Percentiles rank a stretch among this genome's conserved stretches.
These are phyloP conservation scores for Allantophomopsis lycopodina DNA, from an alignment of 2,329 filamentous ascomycete species.

Conservation along the genomic window DNA sequence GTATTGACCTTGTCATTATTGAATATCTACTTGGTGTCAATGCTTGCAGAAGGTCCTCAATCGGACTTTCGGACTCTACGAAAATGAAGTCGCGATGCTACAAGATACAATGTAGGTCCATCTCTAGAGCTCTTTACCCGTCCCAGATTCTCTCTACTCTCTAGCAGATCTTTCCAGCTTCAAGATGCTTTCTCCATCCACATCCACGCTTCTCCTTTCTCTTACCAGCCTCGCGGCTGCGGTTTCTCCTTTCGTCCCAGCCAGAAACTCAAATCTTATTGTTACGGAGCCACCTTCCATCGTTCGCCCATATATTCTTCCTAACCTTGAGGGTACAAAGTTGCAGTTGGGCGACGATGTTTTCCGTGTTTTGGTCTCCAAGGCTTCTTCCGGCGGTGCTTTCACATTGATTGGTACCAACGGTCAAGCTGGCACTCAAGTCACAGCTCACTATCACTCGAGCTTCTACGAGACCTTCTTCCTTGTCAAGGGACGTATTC, in stretches of 20 bases:
- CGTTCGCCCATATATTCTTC: slow-evolving; percentile 12
- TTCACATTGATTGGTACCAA: slow-evolving; percentile 30
- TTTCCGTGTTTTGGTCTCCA: slow-evolving; percentile 28
- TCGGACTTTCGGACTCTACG: no score
- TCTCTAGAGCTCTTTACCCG: background rate
- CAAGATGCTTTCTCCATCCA: background rate
- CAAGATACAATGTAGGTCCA: no score
- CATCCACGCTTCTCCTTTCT: no score
- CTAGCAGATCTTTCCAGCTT: background rate
- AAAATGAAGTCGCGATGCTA: no score
- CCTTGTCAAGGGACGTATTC: slow-evolving; percentile 26
- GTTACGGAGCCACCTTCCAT: slow-evolving; percentile 8
- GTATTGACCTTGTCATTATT: no score
- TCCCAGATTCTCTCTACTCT: background rate
- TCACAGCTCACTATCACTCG: slow-evolving; percentile 27
- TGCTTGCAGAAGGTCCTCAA: no score
- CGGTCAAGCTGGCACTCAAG: slow-evolving; percentile 20
- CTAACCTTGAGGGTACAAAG: slow-evolving; percentile 12
- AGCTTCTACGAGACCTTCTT: slow-evolving; percentile 32
- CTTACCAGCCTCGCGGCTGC: no score
- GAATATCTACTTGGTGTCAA: no score
- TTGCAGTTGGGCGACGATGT: slow-evolving; percentile 19
- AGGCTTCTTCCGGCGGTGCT: slow-evolving; percentile 26
- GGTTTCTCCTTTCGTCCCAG: no score
- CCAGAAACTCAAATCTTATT: no score